phyloP scores from a whole-genome alignment of 495 filamentous ascomycete genomes.

The Aspergillus wentii region DNA sequence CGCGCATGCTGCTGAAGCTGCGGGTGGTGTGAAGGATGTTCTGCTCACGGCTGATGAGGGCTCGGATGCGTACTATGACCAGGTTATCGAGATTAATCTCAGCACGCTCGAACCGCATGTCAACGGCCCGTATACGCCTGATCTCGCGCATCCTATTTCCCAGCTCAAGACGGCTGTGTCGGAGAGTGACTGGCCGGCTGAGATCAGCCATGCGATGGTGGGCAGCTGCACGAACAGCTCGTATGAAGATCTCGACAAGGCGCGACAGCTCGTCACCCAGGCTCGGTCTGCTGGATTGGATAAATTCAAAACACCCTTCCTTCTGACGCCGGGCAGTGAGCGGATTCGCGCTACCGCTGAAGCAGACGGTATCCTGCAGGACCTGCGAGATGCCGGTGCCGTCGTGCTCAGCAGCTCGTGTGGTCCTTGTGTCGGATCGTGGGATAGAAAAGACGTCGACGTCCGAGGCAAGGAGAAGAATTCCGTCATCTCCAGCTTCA shows the following conservation, averaged over 20 bases:
- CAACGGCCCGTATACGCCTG: conserved; percentile 90
- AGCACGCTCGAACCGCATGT: conserved; percentile 84
- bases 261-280: conserved; percentile 79
- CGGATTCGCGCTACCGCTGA: conserved; percentile 85
- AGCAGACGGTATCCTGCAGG: conserved; percentile 79
- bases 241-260: conserved; percentile 88
- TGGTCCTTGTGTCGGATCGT: conserved; percentile 65
- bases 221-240: conserved; percentile 94
- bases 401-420: conserved; percentile 84
- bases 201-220: conserved; percentile 76
- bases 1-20: conserved; percentile 68
- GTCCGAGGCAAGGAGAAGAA: conserved; percentile 77
- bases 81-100: conserved; percentile 83
- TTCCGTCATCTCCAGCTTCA: conserved; percentile 80
- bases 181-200: conserved; percentile 82
- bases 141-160: conserved; percentile 87
- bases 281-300: conserved; percentile 70
- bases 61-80: conserved; percentile 79
- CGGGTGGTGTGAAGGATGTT: conserved; percentile 63
- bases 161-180: conserved; percentile 80
- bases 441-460: conserved; percentile 81
- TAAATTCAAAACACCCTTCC: conserved; percentile 80
- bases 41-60: conserved; percentile 64
- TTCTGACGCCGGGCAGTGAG: conserved; percentile 84
- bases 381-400: conserved; percentile 83